Percentiles rank a stretch among this genome's conserved stretches.
phyloP scores from a whole-genome alignment of 495 filamentous ascomycete genomes.

The Hypoxylon lienhwacheense region DNA sequence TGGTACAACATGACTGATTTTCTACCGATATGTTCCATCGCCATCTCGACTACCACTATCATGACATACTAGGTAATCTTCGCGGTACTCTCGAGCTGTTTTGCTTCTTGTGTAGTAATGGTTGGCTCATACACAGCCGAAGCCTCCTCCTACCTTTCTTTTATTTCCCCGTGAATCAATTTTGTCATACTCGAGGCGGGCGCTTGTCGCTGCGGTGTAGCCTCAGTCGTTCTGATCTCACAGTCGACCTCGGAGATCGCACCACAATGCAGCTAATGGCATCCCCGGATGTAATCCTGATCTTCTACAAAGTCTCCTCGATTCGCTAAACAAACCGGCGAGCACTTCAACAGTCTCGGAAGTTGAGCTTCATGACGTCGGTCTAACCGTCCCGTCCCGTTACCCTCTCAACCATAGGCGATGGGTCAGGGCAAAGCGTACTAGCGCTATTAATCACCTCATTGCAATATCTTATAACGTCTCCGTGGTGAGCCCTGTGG shows the following conservation, averaged over 20 bases:
- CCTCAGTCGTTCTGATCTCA: conserved; percentile 24
- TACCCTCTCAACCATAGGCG: too few species aligned
- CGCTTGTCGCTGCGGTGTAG: conserved; percentile 20
- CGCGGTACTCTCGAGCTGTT: not conserved
- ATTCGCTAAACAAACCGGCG: too few species aligned
- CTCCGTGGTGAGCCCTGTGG: too few species aligned
- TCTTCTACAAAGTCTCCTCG: not conserved
- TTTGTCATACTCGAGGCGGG: conserved; percentile 22
- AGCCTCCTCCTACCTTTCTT: conserved; percentile 1
- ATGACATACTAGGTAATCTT: not conserved
- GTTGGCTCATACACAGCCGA: conserved; percentile 2
- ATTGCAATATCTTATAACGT: too few species aligned
- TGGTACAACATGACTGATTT: conserved; percentile 24
- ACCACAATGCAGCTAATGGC: conserved; percentile 21
- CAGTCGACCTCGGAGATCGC: conserved; percentile 12
- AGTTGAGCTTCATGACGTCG: too few species aligned
- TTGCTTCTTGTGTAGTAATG: not conserved
- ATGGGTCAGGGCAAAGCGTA: too few species aligned
- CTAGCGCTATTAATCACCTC: too few species aligned
- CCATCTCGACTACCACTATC: conserved; percentile 8
- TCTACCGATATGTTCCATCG: conserved; percentile 10
- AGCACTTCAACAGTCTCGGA: too few species aligned
- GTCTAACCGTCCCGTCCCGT: too few species aligned
- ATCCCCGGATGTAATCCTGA: conserved; percentile 1
- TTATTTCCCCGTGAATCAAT: conserved; percentile 2